A percentile compares a stretch with the other conserved stretches of the same genome.
Evolutionary conservation across 148 eudicot genomes (phyloP).

Genomic region (Silene conica): DNA sequence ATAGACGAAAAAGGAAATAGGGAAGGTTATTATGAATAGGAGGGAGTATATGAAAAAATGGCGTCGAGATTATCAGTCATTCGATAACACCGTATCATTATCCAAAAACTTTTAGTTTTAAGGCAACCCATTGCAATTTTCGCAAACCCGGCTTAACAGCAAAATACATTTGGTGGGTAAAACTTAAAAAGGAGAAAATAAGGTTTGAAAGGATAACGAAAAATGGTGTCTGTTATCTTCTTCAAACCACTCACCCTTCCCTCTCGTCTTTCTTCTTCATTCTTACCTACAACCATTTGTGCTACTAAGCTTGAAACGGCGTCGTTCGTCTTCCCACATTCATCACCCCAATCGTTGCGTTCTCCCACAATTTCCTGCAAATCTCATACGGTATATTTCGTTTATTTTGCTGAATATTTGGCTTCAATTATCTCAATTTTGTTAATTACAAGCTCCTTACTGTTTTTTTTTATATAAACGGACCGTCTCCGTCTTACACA

Average conservation of each 20-base stretch:
- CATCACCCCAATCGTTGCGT: conserved; percentile 1
- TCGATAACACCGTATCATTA: no score
- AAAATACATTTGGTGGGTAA: not conserved
- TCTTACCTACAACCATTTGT: not conserved
- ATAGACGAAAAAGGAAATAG: no score
- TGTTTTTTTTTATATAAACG: no score
- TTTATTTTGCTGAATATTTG: not conserved
- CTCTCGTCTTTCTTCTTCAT: conserved; percentile 7
- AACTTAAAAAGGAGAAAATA: not conserved
- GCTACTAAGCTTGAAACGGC: conserved; percentile 4
- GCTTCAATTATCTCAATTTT: not conserved
- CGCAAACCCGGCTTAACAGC: no score
- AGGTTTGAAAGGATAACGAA: conserved; percentile 22
- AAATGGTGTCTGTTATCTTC: conserved; percentile 28
- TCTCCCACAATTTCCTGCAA: conserved; percentile 9
- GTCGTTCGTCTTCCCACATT: conserved; percentile 20
- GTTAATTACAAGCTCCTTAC: not conserved
- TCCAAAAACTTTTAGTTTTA: no score
- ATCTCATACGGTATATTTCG: conserved; percentile 23
- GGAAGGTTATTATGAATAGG: no score
- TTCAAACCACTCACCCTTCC: conserved; percentile 21
- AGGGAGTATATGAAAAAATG: no score
- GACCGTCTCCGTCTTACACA: no score
- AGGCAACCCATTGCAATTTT: no score
- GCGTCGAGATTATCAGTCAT: no score